Base-by-base conservation (phyloP, 345 rosid species). In the Hirschfeldia incana region DNA sequence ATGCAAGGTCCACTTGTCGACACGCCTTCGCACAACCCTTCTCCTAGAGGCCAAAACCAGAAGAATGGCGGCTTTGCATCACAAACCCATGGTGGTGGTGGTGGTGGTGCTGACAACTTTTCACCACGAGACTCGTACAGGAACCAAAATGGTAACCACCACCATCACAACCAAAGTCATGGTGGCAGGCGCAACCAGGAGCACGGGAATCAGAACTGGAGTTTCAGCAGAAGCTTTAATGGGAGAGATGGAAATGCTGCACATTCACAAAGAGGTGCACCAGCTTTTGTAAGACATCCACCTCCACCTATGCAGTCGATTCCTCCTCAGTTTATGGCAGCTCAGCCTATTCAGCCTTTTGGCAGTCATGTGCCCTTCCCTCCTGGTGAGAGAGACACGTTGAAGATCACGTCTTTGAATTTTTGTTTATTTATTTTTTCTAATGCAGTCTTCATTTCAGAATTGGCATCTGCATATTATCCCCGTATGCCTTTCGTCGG, bases 171-270 rank as follows among this genome's bases (percentile, higher is more conserved):
- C 81, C 90, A 88, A 61, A 86, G 65, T 82, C 88, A 89, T 82
- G 91, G 93, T 64, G 86, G 88, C 65, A 86, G 97, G 82, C 95
- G 93, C 37, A 92, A 85, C 81, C 97, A 87, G 67, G 94, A 90
- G 46, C 89, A 83, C 44, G 94, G 89, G 33, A 86, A 83, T 79
- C 91, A 82, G 42, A 88, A 84, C 51, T 90, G 94, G 99, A 84
- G 1, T 55, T 65, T 57, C 21, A 13, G 84, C 70, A 84, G 97
- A 42, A 85, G 71, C 77, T 89, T 88, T 71, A 91, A 83, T 76
- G 86, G 85, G 58, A 86, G 94, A 84, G 98, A 90, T 66, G 80
- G 81, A 37, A 91, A 87, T 32, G 71, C 84, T 32, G 71, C 84
- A 80, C 95, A 89, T 70, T 84, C 85, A 28, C 93, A 86, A 49